Base-by-base conservation (phyloP, 257 asterid species). In the Leonotis leonurus region DNA sequence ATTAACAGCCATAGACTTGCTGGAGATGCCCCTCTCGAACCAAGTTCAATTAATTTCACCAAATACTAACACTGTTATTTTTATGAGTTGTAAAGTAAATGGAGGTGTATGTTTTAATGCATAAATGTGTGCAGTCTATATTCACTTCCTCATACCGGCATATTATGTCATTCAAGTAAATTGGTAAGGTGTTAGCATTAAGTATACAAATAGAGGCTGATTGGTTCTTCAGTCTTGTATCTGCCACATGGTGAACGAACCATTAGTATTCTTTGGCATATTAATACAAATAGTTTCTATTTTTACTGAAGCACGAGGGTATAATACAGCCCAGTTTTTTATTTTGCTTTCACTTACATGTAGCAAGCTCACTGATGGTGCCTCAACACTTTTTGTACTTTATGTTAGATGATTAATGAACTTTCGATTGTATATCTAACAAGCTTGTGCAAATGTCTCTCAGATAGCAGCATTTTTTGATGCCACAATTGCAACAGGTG, bases 381-480 rank as follows among this genome's bases (percentile, higher is more conserved):
- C 24, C 55, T 41, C 18, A 0, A 16, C 30, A 11, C 21, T 29
- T 14, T 16, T 18, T 43, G 20, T 51, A 17, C 22, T 9, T 21
- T 26, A n/a, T 13, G 22, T 2, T 51, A 12, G 53, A 22, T 40
- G 40, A 32, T 54, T 16, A 3, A 16, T 37, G 49, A 43, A 43
- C 26, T 49, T 14, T 5, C 3, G 25, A 10, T 17, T 20, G 21
- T 32, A 18, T 6, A 20, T 33, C 43, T 60, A 21, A 69, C 60
- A n/a, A 30, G 43, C 50, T 25, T 6, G 62, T 20, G 37, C 46
- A 39, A 54, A 67, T 70, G 51, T 61, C 37, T 70, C 53, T 43
- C 80, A 90, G 99, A 89, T 87, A 17, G 95, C 97, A 35, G 86
- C 90, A 24, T 93, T 80, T 83, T 93, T 87, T 64, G 92, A 89